Evolutionary conservation across 2,329 filamentous ascomycete genomes (phyloP).

Genomic region (Clarireedia monteithiana): DNA sequence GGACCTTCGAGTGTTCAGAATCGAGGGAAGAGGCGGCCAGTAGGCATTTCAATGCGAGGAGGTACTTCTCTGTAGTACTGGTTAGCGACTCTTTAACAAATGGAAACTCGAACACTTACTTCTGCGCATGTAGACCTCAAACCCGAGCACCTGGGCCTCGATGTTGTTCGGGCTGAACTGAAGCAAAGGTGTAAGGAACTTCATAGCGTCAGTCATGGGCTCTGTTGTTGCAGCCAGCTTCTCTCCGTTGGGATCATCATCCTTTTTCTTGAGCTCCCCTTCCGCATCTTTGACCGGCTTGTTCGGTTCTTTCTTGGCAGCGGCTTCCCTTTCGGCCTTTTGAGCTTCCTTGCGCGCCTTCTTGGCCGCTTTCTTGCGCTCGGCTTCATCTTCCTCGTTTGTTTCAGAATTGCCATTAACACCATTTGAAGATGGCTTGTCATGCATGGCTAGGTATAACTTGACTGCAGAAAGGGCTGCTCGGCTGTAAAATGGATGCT

Average conservation of each 20-base stretch:
- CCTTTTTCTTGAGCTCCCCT: conserved; percentile 73
- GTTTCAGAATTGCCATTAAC: conserved; percentile 43
- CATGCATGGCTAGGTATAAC: conserved; percentile 71
- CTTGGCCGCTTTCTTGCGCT: conserved; percentile 81
- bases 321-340: conserved; percentile 67
- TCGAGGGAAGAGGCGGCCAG: conserved; percentile 65
- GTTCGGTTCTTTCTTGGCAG: conserved; percentile 76
- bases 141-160: conserved; percentile 75
- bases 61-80: conserved; percentile 60
- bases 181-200: conserved; percentile 74
- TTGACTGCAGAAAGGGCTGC: conserved; percentile 75
- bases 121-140: conserved; percentile 80
- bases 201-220: conserved; percentile 78
- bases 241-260: conserved; percentile 77
- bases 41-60: conserved; percentile 81
- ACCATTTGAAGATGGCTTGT: conserved; percentile 62
- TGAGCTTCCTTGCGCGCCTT: conserved; percentile 80
- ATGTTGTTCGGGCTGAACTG: conserved; percentile 76
- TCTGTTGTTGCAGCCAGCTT: conserved; percentile 75
- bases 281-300: conserved; percentile 54
- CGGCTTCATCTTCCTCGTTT: conserved; percentile 49
- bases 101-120: conserved; percentile 45
- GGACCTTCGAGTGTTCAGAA: conserved; percentile 60
- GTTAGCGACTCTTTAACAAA: conserved; percentile 20
- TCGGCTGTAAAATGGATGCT: conserved; percentile 87